Conservation (phyloP, 169 alveolate species). For the Besnoitia besnoiti region DNA sequence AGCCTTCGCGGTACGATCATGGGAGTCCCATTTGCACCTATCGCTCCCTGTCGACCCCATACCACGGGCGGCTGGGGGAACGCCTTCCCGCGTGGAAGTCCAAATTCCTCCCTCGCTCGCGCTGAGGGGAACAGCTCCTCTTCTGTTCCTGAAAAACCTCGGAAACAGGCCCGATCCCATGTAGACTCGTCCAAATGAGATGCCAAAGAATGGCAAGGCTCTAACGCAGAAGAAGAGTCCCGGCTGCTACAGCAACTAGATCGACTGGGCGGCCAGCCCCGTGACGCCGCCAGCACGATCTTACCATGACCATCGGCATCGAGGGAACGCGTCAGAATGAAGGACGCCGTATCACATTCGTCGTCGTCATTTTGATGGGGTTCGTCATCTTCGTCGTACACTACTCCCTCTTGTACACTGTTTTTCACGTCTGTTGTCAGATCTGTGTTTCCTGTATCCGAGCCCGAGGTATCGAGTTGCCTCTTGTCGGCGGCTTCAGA, state of each 20-base stretch:
- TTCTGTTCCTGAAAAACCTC: not conserved
- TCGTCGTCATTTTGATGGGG: not conserved
- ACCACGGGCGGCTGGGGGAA: not conserved
- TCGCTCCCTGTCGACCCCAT: constrained; percentile 63
- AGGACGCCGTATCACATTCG: not conserved
- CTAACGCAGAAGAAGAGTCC: not conserved
- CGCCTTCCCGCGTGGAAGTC: not conserved
- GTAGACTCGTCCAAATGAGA: not conserved
- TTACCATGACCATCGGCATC: constrained; percentile 26
- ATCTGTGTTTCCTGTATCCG: not conserved
- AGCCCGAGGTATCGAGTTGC: not conserved
- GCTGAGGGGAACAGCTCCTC: not conserved
- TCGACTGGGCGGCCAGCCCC: not conserved
- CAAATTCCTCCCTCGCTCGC: not conserved
- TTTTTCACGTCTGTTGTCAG: not conserved
- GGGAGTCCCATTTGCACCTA: constrained; percentile 61
- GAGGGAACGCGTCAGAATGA: not conserved
- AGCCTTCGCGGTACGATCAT: constrained; percentile 41
- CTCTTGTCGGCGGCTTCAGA: not conserved
- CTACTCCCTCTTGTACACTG: too few relatives aligned
- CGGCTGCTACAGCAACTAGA: not conserved
- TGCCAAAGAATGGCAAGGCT: not conserved
- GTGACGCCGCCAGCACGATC: not conserved
- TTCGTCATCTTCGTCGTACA: too few relatives aligned
- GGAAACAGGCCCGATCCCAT: not conserved